Evolutionary conservation across 495 filamentous ascomycete species (phyloP).

Genomic region (Haplographium delicatum): DNA sequence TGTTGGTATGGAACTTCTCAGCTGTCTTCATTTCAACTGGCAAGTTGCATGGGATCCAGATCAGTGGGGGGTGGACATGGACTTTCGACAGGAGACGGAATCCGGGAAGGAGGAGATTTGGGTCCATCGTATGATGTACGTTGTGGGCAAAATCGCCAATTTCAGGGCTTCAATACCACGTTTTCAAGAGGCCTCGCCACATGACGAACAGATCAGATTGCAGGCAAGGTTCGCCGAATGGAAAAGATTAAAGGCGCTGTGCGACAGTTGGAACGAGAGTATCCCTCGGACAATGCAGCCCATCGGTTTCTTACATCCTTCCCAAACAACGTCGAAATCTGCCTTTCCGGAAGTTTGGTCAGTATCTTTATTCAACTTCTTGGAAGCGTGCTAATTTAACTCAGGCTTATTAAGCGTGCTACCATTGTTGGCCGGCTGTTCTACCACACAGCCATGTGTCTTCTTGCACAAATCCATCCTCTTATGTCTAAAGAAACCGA

Average conservation of each 20-base stretch:
- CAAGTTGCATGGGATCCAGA: constrained; percentile 87
- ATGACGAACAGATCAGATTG: constrained; percentile 56
- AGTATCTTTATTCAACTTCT: constrained; percentile 25
- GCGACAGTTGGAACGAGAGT: constrained; percentile 72
- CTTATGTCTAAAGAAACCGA: constrained; percentile 44
- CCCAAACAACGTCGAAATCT: constrained; percentile 62
- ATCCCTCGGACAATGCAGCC: constrained; percentile 85
- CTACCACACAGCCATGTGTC: constrained; percentile 78
- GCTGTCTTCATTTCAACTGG: constrained; percentile 84
- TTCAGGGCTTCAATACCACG: constrained; percentile 66
- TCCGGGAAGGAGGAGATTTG: constrained; percentile 74
- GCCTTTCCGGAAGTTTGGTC: constrained; percentile 86
- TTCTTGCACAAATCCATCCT: constrained; percentile 80
- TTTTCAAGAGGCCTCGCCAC: constrained; percentile 51
- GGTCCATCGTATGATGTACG: constrained; percentile 85
- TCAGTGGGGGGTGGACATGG: constrained; percentile 83
- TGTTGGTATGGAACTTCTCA: constrained; percentile 82
- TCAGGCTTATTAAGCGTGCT: constrained; percentile 77
- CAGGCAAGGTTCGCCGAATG: constrained; percentile 70
- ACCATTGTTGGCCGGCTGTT: constrained; percentile 81
- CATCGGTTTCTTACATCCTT: constrained; percentile 66
- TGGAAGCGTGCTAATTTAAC: constrained; percentile 19
- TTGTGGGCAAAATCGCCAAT: constrained; percentile 82
- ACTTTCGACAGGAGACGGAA: constrained; percentile 24
- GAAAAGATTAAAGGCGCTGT: constrained; percentile 65